Conservation (phyloP, 2,329 filamentous ascomycete genomes). For the Magnaporthiopsis incrustans region DNA sequence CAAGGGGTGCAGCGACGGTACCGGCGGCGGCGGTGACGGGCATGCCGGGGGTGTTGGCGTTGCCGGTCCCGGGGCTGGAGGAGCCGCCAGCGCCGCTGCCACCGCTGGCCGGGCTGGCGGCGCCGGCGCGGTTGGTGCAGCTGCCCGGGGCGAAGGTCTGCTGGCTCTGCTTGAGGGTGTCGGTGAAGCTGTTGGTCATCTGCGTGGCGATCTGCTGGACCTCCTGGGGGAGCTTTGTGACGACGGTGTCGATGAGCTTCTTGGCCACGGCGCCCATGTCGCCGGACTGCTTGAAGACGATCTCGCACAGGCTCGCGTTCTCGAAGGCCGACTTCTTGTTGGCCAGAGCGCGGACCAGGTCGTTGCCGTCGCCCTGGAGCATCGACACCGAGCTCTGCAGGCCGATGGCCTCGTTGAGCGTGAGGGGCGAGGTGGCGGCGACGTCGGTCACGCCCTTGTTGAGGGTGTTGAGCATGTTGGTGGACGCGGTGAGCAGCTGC, state of each 20-base stretch:
- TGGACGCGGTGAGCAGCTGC: background rate
- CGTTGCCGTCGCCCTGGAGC: constrained; percentile 19
- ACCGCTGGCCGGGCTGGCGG: background rate
- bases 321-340: constrained; percentile 20
- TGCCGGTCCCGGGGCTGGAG: background rate
- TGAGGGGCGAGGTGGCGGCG: constrained; percentile 1
- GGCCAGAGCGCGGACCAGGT: constrained; percentile 19
- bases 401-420: constrained; percentile 12
- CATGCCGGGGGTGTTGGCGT: background rate
- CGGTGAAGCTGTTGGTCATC: constrained; percentile 18
- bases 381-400: constrained; percentile 11
- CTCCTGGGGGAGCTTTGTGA: constrained; percentile 21
- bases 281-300: constrained; percentile 17
- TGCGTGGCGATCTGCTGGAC: constrained; percentile 20
- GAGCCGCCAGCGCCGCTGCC: background rate
- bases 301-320: constrained; percentile 20
- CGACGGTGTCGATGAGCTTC: constrained; percentile 21
- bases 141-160: constrained; percentile 19
- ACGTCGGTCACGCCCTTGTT: constrained; percentile 5
- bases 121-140: constrained; percentile 19
- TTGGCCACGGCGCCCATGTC: constrained; percentile 18
- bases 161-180: constrained; percentile 17
- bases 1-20: background rate
- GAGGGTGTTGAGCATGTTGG: background rate
- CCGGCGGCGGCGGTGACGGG: constrained; percentile 5